Percentiles rank a stretch among this genome's conserved stretches.
Evolutionary conservation across 257 asterid species (phyloP).

Genomic region (Nicotiana knightiana): DNA sequence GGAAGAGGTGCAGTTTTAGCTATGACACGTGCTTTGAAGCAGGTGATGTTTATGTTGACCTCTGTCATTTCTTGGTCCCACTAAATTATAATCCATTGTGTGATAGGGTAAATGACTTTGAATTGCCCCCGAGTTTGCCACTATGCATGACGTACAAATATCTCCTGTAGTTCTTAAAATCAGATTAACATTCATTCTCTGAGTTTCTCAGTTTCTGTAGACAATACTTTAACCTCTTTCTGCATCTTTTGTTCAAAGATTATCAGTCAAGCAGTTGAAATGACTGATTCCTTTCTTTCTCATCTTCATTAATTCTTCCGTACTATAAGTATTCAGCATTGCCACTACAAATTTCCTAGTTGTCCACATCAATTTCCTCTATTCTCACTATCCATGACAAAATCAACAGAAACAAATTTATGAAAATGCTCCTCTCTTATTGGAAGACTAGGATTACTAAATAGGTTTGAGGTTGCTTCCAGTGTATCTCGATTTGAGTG

Average conservation of each 20-base stretch:
- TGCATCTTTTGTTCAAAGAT: neutral
- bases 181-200: too few relatives aligned
- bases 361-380: neutral
- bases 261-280: neutral
- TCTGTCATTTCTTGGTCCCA: neutral
- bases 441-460: too few relatives aligned
- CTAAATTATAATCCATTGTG: neutral
- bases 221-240: neutral
- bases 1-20: slow-evolving; percentile 95
- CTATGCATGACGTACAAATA: neutral
- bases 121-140: neutral
- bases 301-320: neutral
- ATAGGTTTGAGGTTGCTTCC: neutral
- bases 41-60: slow-evolving; percentile 34
- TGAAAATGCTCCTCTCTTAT: too few relatives aligned
- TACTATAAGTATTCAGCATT: neutral
- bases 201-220: neutral
- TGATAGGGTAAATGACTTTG: neutral
- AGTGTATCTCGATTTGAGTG: neutral
- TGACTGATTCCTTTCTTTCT: neutral
- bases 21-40: slow-evolving; percentile 80
- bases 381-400: too few relatives aligned
- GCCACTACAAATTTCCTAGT: neutral
- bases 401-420: too few relatives aligned
- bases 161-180: neutral